phyloP scores from a whole-genome alignment of 768 basidiomycete species.

The Russula abietina region DNA sequence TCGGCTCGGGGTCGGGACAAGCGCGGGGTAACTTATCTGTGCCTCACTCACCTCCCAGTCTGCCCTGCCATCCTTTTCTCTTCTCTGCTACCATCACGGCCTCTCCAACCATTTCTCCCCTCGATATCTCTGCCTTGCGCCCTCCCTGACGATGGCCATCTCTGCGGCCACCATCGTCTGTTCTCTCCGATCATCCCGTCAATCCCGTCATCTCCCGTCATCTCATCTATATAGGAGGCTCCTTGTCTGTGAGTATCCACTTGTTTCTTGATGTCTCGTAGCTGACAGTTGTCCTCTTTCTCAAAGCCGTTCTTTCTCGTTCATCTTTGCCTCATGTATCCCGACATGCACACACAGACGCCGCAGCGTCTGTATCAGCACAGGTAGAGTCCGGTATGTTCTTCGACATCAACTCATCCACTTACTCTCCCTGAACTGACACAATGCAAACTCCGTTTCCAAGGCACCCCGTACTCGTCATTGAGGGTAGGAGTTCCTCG shows the following conservation, averaged over 20 bases:
- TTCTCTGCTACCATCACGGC: conserved; percentile 10
- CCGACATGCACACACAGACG: conserved; percentile 4
- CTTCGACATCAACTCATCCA: not conserved
- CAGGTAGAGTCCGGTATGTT: conserved; percentile 19
- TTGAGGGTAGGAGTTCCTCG: conserved; percentile 71
- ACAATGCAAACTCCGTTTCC: not conserved
- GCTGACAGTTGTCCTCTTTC: not conserved
- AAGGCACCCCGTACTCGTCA: conserved; percentile 61
- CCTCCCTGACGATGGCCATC: conserved; percentile 21
- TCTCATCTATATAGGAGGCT: conserved; percentile 7
- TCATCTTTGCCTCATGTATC: conserved; percentile 8
- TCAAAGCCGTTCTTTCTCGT: conserved; percentile 8
- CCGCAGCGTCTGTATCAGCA: not conserved
- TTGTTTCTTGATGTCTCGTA: not conserved
- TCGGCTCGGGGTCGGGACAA: conserved; percentile 11
- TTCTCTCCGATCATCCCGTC: conserved; percentile 3
- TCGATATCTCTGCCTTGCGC: not conserved
- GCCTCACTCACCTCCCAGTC: too few species aligned
- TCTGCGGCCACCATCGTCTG: conserved; percentile 11
- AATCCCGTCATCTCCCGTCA: conserved; percentile 1
- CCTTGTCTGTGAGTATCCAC: not conserved
- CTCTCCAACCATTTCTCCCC: not conserved
- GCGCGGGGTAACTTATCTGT: conserved; percentile 12
- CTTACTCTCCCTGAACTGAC: not conserved
- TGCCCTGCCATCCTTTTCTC: not conserved